Evolutionary conservation across 73 alveolate species (phyloP).

Genomic region (Paramecium biaurelia): DNA sequence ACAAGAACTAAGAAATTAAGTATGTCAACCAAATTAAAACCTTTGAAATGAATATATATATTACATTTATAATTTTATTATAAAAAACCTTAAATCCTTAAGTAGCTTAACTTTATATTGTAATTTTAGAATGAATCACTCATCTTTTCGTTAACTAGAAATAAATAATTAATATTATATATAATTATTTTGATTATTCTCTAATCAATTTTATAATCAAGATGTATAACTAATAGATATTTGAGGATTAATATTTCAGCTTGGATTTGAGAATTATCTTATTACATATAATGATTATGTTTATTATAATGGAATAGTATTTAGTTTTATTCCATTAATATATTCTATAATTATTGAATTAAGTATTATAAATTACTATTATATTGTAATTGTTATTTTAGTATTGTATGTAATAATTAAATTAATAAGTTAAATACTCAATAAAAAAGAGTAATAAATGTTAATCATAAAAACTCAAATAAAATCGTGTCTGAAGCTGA

Average conservation of each 20-base stretch:
- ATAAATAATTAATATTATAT: too few relatives aligned
- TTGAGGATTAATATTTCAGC: slow-evolving; percentile 33
- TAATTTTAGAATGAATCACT: too few relatives aligned
- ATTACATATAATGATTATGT: slow-evolving; percentile 13
- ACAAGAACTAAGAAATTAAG: not conserved
- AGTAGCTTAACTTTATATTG: too few relatives aligned
- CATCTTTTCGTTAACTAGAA: too few relatives aligned
- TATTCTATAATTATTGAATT: too few relatives aligned
- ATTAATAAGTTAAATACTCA: not conserved
- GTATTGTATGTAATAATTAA: not conserved
- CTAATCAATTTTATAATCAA: too few relatives aligned
- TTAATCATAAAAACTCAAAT: not conserved
- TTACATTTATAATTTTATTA: not conserved
- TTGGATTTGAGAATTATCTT: not conserved
- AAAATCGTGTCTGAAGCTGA: not conserved
- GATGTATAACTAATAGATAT: not conserved
- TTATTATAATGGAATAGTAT: not conserved
- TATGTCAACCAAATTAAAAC: not conserved
- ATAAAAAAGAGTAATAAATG: not conserved
- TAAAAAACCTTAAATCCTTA: too few relatives aligned
- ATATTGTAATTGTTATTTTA: too few relatives aligned
- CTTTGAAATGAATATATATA: not conserved
- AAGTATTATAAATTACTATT: too few relatives aligned
- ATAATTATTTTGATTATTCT: too few relatives aligned
- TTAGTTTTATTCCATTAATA: slow-evolving; percentile 7